Base-by-base conservation (phyloP, 2,329 filamentous ascomycete genomes). In the Fusarium sp. region DNA sequence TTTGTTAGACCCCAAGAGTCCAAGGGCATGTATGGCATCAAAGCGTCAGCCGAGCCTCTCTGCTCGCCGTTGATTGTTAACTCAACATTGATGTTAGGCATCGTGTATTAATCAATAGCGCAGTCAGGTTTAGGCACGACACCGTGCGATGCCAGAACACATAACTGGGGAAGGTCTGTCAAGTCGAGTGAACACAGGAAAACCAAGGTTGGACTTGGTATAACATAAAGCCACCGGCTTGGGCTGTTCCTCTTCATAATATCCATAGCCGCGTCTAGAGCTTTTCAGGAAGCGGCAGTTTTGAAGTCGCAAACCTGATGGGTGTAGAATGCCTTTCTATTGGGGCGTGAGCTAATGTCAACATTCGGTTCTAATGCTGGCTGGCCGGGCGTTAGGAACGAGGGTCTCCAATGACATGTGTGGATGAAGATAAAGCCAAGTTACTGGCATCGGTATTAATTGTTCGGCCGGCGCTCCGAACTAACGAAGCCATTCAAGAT, bases 11-110 rank as follows among this genome's bases (percentile, higher is more conserved):
- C 55, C 58, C 25, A 55, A n/a, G 42, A 58, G 45, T 62, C 24
- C 27, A n/a, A 30, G n/a, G 20, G 46, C 46, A 38, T 38, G 25
- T 10, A 25, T 25, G 32, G 16, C 32, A 68, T 67, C 64, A 72
- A 66, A 65, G 63, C 69, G 71, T 59, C 67, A 59, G 65, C 59
- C 58, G 61, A 67, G 59, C 51, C 43, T 66, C 67, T 59, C 38
- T 55, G 43, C 53, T 50, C 29, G 55, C 40, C 18, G 44, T 59
- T 30, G 15, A 59, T 50, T 51, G 45, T 24, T 16, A 63, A 69
- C 52, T 54, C 61, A 49, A 59, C 34, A 49, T 38, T 18, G 18
- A n/a, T 38, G 34, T n/a, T n/a, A 38, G 34, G 10, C 34, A 38
- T 71, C 34, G 69, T 66, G 52, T 58, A 55, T 65, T 57, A 52